These are phyloP conservation scores for Paspalum vaginatum DNA, from an alignment of 176 grass and related monocot species.

Conservation along the genomic window DNA sequence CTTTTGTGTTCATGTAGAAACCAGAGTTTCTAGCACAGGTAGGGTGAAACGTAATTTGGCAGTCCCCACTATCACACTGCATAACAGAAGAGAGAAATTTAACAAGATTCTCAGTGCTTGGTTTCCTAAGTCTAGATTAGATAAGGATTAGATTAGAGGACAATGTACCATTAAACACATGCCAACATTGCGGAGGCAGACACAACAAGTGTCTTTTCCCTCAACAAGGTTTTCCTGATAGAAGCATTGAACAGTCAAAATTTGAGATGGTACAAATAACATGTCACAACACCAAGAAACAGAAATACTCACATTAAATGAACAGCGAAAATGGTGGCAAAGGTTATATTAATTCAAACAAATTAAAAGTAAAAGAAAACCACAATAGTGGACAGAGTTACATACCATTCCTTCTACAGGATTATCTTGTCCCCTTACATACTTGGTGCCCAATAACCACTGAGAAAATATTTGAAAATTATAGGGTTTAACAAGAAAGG, in stretches of 20 bases:
- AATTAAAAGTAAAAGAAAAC: conserved; percentile 21
- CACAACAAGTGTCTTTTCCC: conserved; percentile 75
- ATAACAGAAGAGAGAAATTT: conserved; percentile 49
- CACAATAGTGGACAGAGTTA: background rate
- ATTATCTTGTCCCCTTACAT: conserved; percentile 78
- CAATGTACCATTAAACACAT: conserved; percentile 73
- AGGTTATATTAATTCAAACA: conserved; percentile 4
- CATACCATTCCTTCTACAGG: conserved; percentile 88
- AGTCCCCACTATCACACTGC: conserved; percentile 84
- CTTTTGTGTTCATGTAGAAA: conserved; percentile 94
- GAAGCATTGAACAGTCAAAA: conserved; percentile 39
- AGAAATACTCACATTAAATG: conserved; percentile 12
- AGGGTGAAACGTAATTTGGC: conserved; percentile 81
- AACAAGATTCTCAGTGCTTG: conserved; percentile 33
- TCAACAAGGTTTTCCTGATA: conserved; percentile 76
- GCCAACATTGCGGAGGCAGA: conserved; percentile 67
- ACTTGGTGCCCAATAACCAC: conserved; percentile 88
- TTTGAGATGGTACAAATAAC: conserved; percentile 35
- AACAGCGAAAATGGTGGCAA: background rate
- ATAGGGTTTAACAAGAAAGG: background rate
- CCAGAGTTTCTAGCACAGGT: conserved; percentile 82
- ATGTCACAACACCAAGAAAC: conserved; percentile 17
- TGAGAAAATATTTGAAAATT: conserved; percentile 46
- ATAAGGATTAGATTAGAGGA: conserved; percentile 3
- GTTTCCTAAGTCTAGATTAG: conserved; percentile 31